Base-by-base conservation (phyloP, 2,329 filamentous ascomycete species). In the Fusarium humuli region DNA sequence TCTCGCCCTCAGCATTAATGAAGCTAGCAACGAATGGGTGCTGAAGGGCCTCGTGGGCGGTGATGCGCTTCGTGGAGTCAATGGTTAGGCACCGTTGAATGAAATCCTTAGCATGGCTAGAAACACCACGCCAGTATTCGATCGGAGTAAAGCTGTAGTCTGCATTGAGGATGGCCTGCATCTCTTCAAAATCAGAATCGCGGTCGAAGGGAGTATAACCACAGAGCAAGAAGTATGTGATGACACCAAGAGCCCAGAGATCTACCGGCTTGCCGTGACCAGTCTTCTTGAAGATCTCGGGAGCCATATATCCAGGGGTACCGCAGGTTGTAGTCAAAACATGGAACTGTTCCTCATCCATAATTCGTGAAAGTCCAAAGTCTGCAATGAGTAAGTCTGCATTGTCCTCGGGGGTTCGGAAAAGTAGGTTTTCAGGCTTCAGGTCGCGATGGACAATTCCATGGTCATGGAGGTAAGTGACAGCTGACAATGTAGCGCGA, bases 261-360 rank as follows among this genome's bases (percentile, higher is more conserved):
- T 99, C 96, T 56, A 99, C 96, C 73, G 96, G 94, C 82, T 98
- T 99, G 69, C 96, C 96, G 79, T 99, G 96, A 27, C 96, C 96
- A 10, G 92, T 94, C 85, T 99, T 99, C 81, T 97, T 97, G 84
- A 99, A 99, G 76, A 99, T 99, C 80, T 99, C 96, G 23, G 96
- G 96, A 4, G 96, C 96, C 96, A 99, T 99, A 82, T 99, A 99
- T 50, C 96, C 96, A 6, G 96, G 96, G 2, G 96, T 99, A 64
- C 96, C 96, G 79, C 96, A 99, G 2, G 96, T 99, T 1, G 96
- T 99, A 13, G 96, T 99, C 68, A 99, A 84, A 30, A 98, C 95
- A 79, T 98, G 96, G 81, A 98, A 98, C 79, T 97, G 93, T 81
- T 98, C 94, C 82, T 98, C 96, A 78, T 99, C 96, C 95, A 99